Conservation (phyloP, 192 early-diverging fungal genomes). For the Gamsiella multidivaricata region DNA sequence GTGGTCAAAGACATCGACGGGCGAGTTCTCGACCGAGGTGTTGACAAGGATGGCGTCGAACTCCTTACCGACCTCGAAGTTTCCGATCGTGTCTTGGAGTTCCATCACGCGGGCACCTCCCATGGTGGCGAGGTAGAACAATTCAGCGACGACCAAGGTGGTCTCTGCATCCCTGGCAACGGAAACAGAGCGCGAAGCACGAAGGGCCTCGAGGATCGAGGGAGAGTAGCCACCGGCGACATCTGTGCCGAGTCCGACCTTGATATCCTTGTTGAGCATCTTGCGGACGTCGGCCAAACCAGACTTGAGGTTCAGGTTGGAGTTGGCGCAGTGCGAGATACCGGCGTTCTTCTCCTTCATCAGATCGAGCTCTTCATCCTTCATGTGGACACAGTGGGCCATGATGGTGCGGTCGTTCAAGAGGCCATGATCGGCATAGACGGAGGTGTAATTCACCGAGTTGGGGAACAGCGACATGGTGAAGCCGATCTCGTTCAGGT, state of each 20-base stretch:
- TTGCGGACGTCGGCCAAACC: slow-evolving; percentile 86
- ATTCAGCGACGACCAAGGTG: slow-evolving; percentile 74
- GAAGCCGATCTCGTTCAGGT: slow-evolving; percentile 80
- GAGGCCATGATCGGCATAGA: slow-evolving; percentile 82
- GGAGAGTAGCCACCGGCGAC: slow-evolving; percentile 90
- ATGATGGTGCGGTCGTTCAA: slow-evolving; percentile 82
- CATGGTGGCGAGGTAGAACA: slow-evolving; percentile 88
- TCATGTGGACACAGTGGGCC: slow-evolving; percentile 94
- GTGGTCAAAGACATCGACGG: slow-evolving; percentile 75
- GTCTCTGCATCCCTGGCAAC: slow-evolving; percentile 69
- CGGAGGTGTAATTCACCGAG: slow-evolving; percentile 73
- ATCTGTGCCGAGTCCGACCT: slow-evolving; percentile 95
- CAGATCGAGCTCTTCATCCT: slow-evolving; percentile 74
- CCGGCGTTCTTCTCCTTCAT: slow-evolving; percentile 74
- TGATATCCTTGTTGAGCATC: slow-evolving; percentile 76
- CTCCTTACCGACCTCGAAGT: slow-evolving; percentile 85
- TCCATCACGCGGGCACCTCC: slow-evolving; percentile 89
- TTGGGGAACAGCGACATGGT: slow-evolving; percentile 81
- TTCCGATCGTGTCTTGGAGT: slow-evolving; percentile 79
- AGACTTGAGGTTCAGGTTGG: slow-evolving; percentile 87
- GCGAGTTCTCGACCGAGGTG: slow-evolving; percentile 46
- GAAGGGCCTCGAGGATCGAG: slow-evolving; percentile 88
- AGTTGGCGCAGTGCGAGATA: slow-evolving; percentile 92
- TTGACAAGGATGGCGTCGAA: slow-evolving; percentile 93
- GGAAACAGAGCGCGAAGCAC: slow-evolving; percentile 80